Conservation (phyloP, 2,329 filamentous ascomycete species). For the Neopestalotiopsis sp. region DNA sequence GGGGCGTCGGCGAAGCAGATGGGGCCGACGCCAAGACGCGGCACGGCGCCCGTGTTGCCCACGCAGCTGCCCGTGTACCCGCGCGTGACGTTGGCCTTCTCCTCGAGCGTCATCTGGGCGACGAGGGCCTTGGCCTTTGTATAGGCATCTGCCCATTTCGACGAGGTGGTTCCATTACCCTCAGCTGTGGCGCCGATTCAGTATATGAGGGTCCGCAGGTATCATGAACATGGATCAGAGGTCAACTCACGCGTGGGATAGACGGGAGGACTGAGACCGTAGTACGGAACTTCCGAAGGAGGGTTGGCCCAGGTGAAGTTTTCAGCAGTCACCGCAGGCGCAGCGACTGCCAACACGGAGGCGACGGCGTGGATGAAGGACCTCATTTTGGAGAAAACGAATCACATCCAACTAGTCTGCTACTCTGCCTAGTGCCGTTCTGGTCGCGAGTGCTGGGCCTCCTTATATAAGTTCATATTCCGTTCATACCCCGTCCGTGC, state of each 20-base stretch:
- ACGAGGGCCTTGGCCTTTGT: constrained; percentile 75
- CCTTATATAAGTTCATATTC: too few relatives aligned
- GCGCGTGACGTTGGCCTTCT: constrained; percentile 76
- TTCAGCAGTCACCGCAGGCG: neutral
- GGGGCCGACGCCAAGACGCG: constrained; percentile 72
- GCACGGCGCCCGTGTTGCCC: constrained; percentile 70
- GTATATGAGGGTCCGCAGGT: neutral
- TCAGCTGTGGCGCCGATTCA: neutral
- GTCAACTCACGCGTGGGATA: constrained; percentile 68
- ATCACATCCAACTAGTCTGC: too few relatives aligned
- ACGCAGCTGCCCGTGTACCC: constrained; percentile 44
- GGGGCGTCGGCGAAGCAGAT: constrained; percentile 86
- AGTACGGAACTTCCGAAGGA: constrained; percentile 9
- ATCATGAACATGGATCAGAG: neutral
- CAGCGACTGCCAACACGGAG: neutral
- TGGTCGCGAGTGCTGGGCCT: too few relatives aligned
- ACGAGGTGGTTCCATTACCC: constrained; percentile 66
- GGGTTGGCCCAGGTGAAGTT: too few relatives aligned
- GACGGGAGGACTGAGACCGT: constrained; percentile 67
- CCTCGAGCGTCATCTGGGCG: constrained; percentile 76
- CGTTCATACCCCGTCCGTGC: too few relatives aligned
- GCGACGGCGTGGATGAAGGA: neutral
- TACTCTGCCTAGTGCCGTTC: too few relatives aligned
- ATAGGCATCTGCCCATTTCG: constrained; percentile 74
- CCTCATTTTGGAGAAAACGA: neutral